Conservation (phyloP, 805 yeast species). For the Saturnispora dispora region DNA sequence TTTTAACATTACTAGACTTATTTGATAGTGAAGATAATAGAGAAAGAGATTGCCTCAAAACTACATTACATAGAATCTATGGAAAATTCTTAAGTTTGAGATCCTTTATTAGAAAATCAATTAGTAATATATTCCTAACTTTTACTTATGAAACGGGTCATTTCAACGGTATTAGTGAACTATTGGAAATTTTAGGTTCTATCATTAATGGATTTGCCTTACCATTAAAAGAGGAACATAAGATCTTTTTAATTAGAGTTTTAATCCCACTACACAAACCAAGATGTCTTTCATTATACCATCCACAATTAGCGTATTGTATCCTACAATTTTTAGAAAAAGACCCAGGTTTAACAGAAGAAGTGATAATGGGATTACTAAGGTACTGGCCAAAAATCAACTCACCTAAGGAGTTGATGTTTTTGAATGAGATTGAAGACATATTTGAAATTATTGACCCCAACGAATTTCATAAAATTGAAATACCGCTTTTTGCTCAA, state of each 20-base stretch:
- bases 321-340: slow-evolving; percentile 93
- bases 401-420: slow-evolving; percentile 93
- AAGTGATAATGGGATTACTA: slow-evolving; percentile 87
- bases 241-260: slow-evolving; percentile 76
- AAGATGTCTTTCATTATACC: slow-evolving; percentile 79
- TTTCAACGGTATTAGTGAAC: slow-evolving; percentile 92
- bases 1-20: slow-evolving; percentile 69
- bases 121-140: slow-evolving; percentile 85
- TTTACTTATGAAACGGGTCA: slow-evolving; percentile 92
- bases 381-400: slow-evolving; percentile 96
- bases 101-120: slow-evolving; percentile 83
- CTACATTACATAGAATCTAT: slow-evolving; percentile 90
- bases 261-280: slow-evolving; percentile 90
- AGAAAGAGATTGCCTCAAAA: slow-evolving; percentile 90
- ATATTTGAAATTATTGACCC: slow-evolving; percentile 96
- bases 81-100: slow-evolving; percentile 88
- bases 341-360: slow-evolving; percentile 87
- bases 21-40: slow-evolving; percentile 96
- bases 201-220: slow-evolving; percentile 97
- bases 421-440: slow-evolving; percentile 91
- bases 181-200: slow-evolving; percentile 89
- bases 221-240: slow-evolving; percentile 95
- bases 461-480: slow-evolving; percentile 79
- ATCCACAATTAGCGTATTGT: slow-evolving; percentile 95
- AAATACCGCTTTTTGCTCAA: slow-evolving; percentile 89